Conservation (phyloP, 306 rosid genomes). For the Vigna trinervia region DNA sequence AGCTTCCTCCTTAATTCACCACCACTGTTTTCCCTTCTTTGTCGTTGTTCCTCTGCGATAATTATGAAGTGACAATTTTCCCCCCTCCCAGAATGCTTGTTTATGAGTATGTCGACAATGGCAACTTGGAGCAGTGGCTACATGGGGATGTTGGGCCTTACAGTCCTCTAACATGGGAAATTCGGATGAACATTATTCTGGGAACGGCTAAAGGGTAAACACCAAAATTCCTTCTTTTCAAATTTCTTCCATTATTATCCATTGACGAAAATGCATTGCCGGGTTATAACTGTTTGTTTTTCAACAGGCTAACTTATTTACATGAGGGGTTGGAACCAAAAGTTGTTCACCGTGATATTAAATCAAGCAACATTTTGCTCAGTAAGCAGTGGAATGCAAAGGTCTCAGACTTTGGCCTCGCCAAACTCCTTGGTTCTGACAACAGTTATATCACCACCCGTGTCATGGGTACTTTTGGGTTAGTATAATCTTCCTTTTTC, state of each 20-base stretch:
- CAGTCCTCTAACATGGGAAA: constrained; percentile 89
- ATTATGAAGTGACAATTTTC: constrained; percentile 1
- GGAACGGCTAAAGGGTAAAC: constrained; percentile 87
- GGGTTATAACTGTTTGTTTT: constrained; percentile 24
- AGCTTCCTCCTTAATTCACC: neutral
- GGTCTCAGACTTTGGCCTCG: constrained; percentile 96
- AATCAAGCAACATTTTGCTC: constrained; percentile 87
- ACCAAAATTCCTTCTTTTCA: neutral
- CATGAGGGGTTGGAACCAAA: constrained; percentile 95
- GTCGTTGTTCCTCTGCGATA: neutral
- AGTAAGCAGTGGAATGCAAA: constrained; percentile 90
- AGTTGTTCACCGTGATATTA: constrained; percentile 91
- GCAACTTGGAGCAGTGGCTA: constrained; percentile 90
- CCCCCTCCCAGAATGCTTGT: constrained; percentile 74
- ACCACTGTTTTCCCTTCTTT: neutral
- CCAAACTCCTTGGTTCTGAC: constrained; percentile 85
- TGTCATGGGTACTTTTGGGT: constrained; percentile 98
- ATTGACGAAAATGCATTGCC: neutral
- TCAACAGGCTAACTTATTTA: constrained; percentile 73
- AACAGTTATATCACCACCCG: constrained; percentile 85
- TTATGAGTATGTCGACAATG: constrained; percentile 85
- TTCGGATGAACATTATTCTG: constrained; percentile 78
- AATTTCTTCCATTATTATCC: neutral
- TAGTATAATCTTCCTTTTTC: constrained; percentile 39
- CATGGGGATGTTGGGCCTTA: constrained; percentile 87